Conservation (phyloP, 352 stramenopile species). For the Pythium diclinum region DNA sequence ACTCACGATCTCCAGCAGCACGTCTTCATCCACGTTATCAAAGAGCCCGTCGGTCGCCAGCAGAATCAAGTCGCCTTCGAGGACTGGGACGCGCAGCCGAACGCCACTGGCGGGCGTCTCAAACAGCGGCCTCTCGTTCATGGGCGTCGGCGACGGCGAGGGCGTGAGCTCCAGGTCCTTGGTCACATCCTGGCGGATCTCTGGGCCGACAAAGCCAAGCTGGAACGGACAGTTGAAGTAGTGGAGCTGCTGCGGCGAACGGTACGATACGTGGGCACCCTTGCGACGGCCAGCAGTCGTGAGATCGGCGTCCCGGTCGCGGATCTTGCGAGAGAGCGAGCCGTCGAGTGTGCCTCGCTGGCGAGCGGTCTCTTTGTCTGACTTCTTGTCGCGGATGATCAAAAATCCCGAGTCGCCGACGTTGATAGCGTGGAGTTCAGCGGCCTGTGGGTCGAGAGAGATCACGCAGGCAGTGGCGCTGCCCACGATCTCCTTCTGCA, state of each 20-base stretch:
- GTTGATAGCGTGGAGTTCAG: conserved; percentile 94
- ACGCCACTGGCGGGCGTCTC: conserved; percentile 90
- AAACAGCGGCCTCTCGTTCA: conserved; percentile 86
- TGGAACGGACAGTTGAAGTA: conserved; percentile 98
- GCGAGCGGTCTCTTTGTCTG: conserved; percentile 56
- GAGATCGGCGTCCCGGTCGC: conserved; percentile 58
- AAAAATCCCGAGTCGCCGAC: conserved; percentile 92
- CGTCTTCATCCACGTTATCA: conserved; percentile 93
- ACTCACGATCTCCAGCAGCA: conserved; percentile 69
- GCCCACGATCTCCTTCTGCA: conserved; percentile 92
- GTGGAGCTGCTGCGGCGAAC: conserved; percentile 94
- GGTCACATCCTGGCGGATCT: conserved; percentile 46
- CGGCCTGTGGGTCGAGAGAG: conserved; percentile 86
- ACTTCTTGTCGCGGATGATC: conserved; percentile 79
- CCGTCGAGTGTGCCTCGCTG: conserved; percentile 70
- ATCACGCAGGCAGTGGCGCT: conserved; percentile 92
- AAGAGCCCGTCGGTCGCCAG: conserved; percentile 96
- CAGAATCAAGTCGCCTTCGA: conserved; percentile 94
- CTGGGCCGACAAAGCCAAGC: conserved; percentile 50
- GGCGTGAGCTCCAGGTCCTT: conserved; percentile 37
- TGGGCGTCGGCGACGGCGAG: conserved; percentile 41
- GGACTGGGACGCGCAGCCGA: conserved; percentile 90
- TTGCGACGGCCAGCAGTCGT: conserved; percentile 71
- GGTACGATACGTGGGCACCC: conserved; percentile 86
- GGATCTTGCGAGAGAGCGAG: conserved; percentile 67